phyloP scores from a whole-genome alignment of 164 flowering plant species.

The Vitis amurensis region DNA sequence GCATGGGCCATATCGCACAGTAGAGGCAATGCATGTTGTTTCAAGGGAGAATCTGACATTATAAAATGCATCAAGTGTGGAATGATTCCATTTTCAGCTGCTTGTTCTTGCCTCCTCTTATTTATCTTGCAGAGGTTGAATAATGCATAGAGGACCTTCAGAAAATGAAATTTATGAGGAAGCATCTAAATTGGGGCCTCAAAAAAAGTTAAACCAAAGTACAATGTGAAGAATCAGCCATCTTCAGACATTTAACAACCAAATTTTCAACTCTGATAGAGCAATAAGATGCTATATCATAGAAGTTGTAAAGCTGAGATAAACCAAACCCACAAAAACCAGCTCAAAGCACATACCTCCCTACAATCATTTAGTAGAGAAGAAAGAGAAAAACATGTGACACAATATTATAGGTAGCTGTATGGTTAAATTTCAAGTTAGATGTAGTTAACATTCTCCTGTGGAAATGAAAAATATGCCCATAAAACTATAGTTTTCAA shows the following conservation, averaged over 20 bases:
- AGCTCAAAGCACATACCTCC: not conserved
- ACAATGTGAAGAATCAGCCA: too few species aligned
- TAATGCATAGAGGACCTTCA: constrained; percentile 88
- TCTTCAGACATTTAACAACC: not conserved
- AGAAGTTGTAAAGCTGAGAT: not conserved
- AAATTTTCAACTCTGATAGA: not conserved
- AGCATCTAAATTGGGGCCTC: not conserved
- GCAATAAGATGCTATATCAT: not conserved
- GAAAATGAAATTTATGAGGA: constrained; percentile 11
- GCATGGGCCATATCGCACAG: constrained; percentile 99
- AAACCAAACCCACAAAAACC: not conserved
- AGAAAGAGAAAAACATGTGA: not conserved
- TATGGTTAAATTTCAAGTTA: too few species aligned
- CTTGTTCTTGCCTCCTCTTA: constrained; percentile 97
- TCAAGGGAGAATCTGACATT: constrained; percentile 79
- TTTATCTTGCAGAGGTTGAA: constrained; percentile 97
- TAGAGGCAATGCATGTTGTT: constrained; percentile 83
- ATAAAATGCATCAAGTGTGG: constrained; percentile 96
- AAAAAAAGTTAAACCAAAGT: too few species aligned
- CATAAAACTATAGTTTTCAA: too few species aligned
- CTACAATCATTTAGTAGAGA: not conserved
- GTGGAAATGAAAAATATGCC: too few species aligned
- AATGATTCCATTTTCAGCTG: constrained; percentile 99
- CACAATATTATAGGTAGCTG: not conserved
- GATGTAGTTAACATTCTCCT: too few species aligned